Percentiles rank a stretch among this genome's conserved stretches.
Evolutionary conservation across 768 basidiomycete species (phyloP).

Genomic region (Lactifluus subvellereus): DNA sequence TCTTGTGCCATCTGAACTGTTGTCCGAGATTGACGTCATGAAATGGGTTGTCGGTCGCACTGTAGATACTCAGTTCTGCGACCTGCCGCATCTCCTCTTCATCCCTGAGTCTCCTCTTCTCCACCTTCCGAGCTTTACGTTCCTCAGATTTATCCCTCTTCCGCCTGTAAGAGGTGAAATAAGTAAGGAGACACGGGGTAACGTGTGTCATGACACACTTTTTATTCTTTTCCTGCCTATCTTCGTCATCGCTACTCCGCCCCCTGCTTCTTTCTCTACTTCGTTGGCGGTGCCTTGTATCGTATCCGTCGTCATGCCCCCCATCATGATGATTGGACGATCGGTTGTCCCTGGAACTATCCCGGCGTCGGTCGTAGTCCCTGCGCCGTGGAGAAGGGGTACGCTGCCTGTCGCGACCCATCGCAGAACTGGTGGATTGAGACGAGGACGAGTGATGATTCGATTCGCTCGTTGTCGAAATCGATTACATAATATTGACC

Average conservation of each 20-base stretch:
- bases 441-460: background rate
- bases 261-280: slow-evolving; percentile 31
- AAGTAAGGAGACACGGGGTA: background rate
- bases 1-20: slow-evolving; percentile 99
- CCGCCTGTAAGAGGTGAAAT: slow-evolving; percentile 42
- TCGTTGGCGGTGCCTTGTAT: slow-evolving; percentile 25
- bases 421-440: background rate
- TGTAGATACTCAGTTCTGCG: slow-evolving; percentile 94
- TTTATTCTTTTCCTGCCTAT: slow-evolving; percentile 34
- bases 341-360: slow-evolving; percentile 6
- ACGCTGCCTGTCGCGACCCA: slow-evolving; percentile 12
- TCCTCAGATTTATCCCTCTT: slow-evolving; percentile 88
- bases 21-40: slow-evolving; percentile 95
- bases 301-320: slow-evolving; percentile 25
- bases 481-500: background rate
- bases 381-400: slow-evolving; percentile 16
- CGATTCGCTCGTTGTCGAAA: too few relatives aligned
- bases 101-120: slow-evolving; percentile 76
- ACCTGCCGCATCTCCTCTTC: slow-evolving; percentile 90
- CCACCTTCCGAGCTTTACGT: slow-evolving; percentile 75
- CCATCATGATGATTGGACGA: slow-evolving; percentile 6
- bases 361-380: background rate
- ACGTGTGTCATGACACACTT: slow-evolving; percentile 36
- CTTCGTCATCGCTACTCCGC: slow-evolving; percentile 28
- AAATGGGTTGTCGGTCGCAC: slow-evolving; percentile 95